Evolutionary conservation across 768 basidiomycete species (phyloP).

Genomic region (Strobilomyces dryophilus): DNA sequence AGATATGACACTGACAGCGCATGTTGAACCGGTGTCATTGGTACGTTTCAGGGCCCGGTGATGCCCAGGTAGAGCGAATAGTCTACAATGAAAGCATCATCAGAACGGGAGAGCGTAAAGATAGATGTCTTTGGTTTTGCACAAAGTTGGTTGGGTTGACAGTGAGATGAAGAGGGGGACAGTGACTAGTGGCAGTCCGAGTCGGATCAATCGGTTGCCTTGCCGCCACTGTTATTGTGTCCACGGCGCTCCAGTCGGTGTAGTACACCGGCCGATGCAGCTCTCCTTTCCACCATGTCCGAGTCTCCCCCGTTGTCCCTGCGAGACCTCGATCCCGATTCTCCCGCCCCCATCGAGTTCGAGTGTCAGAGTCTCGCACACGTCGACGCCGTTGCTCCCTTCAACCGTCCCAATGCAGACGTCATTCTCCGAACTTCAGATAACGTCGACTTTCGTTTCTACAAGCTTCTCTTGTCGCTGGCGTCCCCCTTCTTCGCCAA

Average conservation of each 20-base stretch:
- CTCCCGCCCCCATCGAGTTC: neutral
- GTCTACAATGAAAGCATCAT: too few species aligned
- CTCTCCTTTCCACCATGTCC: conserved; percentile 13
- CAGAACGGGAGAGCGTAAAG: too few species aligned
- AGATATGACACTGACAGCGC: neutral
- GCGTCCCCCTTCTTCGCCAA: conserved; percentile 56
- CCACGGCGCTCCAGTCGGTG: conserved; percentile 12
- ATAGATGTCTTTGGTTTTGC: too few species aligned
- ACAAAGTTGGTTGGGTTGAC: too few species aligned
- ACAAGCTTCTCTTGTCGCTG: conserved; percentile 50
- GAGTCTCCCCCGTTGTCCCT: conserved; percentile 4
- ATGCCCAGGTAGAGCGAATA: neutral
- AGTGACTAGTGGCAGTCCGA: too few species aligned
- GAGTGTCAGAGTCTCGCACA: conserved; percentile 8
- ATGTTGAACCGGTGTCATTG: neutral
- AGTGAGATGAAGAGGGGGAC: too few species aligned
- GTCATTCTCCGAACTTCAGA: conserved; percentile 55
- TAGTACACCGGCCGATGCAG: neutral
- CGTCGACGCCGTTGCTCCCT: conserved; percentile 36
- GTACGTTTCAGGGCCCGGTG: too few species aligned
- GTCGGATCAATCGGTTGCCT: conserved; percentile 10
- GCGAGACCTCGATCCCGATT: conserved; percentile 5
- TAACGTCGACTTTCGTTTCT: conserved; percentile 46
- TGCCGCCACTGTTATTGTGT: neutral
- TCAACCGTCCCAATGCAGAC: conserved; percentile 47